Evolutionary conservation across 768 basidiomycete species (phyloP), one percentile per base, ranked within the genome.

Genomic region (Peribolospora kevripleyi): DNA sequence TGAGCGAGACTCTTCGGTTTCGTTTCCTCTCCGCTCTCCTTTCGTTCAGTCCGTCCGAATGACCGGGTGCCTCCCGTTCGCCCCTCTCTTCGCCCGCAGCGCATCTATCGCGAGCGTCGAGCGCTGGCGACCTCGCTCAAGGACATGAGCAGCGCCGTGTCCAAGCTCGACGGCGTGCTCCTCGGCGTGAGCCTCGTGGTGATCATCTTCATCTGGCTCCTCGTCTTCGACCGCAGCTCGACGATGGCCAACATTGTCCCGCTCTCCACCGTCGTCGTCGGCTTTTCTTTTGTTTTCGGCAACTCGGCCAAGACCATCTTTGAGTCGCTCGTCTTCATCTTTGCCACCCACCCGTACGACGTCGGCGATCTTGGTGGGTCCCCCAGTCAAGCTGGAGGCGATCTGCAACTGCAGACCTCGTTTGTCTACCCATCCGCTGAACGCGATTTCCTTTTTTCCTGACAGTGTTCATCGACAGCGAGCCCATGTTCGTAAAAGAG

Each of bases 231-330:
- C 60, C 72, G 71, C 13, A 68, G 66, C 42, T 70, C 81, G 57
- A 80, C 82, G 0, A 60, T 84, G 39, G 71, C 76, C 7, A 83
- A 82, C 0, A 73, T 85, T 42, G 81, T 84, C 9, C 83, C 82
- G 7, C 72, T 84, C 43, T 82, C 81, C 3, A 82, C 82, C 1
- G 75, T 84, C 59, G 75, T 84, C 57, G 75, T 84, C 48, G 83
- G 82, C 3, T 83, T 85, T 63, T 83, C 81, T 9, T 85, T 85
- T 69, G 76, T 85, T 57, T 85, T 85, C 58, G 82, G 83, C 3
- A 76, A 83, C 65, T 81, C 82, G 2, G 83, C 83, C 1, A 78
- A 80, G 59, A 78, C 76, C 0, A 67, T 84, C 2, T 85, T 84
- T 58, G 79, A 83, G 70, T 82, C 80, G 51, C 73, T 84, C 25